Base-by-base conservation (phyloP, 352 stramenopile species). In the Globisporangium mamillatum region DNA sequence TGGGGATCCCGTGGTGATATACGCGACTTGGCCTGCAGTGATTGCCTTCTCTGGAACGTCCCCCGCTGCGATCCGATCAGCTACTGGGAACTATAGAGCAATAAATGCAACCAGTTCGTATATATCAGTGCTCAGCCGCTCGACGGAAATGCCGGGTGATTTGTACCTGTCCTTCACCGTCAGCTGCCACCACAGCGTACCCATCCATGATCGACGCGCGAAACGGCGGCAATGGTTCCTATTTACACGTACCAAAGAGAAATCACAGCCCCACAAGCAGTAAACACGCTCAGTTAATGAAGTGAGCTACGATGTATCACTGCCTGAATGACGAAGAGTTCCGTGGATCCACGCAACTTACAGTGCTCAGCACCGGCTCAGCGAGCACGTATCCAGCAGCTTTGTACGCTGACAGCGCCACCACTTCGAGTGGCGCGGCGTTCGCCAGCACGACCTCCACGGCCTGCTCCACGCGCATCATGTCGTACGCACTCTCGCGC, bases 191-290 rank as follows among this genome's bases (percentile, higher is more conserved):
- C 0, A 99, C 90, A 7, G 96, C 97, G 77, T 99, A 99, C 34
- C 97, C 97, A 79, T 99, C 97, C 96, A 99, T 99, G 58, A 99
- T 98, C 52, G 93, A 98, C 32, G 96, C 95, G n/a, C 91, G 92
- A 71, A 98, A 98, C 5, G 92, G 83, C 5, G 97, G 97, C 67
- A 99, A 79, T n/a, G 94, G 88, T 54, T 96, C 90, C 79, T 91
- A 63, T 61, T 60, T 22, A 24, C 12, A 55, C 36, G 2, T 20
- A 46, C 2, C n/a, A 63, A 29, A 63, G 32, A 25, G 14, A 27
- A 62, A 22, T 8, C 18, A 7, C 44, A 50, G 34, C 22, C 1
- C 63, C 84, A 70, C 29, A 46, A 29, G 0, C 7, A 46, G 24
- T 29, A 27, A 20, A 10, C 9, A 93, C 6, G 66, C 18, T 24